Conservation (phyloP, 2,329 filamentous ascomycete genomes). For the Talaromyces pinophilus region DNA sequence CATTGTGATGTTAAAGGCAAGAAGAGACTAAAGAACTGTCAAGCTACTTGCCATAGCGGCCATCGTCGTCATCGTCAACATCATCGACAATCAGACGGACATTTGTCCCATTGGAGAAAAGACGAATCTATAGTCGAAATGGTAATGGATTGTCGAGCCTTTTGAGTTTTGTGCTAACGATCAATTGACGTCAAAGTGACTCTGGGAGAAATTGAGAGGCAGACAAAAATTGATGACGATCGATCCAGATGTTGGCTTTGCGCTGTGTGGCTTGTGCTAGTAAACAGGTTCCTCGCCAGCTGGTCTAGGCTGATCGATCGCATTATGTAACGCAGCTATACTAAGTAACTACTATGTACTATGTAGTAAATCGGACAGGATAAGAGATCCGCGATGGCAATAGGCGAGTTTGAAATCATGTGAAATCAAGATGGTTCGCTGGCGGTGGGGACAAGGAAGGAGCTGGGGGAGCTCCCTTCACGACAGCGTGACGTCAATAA, state of each 20-base stretch:
- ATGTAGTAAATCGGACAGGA: neutral
- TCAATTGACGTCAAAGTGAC: conserved; percentile 8
- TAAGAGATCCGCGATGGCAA: conserved; percentile 1
- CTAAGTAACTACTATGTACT: too few relatives aligned
- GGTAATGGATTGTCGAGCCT: neutral
- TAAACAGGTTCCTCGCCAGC: neutral
- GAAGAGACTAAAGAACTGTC: neutral
- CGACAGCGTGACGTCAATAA: conserved; percentile 21
- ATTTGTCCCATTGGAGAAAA: neutral
- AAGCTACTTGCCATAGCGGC: neutral
- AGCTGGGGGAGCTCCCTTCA: neutral
- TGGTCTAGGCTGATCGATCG: neutral
- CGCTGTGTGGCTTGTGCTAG: conserved; percentile 1
- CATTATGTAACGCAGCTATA: conserved; percentile 1
- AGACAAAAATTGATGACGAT: neutral
- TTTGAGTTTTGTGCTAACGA: neutral
- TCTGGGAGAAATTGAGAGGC: neutral
- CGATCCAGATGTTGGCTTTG: neutral
- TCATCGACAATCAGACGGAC: neutral
- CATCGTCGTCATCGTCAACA: conserved; percentile 4
- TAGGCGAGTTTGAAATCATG: neutral
- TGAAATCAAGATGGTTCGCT: neutral
- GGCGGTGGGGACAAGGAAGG: conserved; percentile 1
- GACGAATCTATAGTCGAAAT: neutral
- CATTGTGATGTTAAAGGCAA: neutral